Percentiles rank a stretch among this genome's conserved stretches.
These are phyloP conservation scores for Saksenaea vasiformis DNA, from an alignment of 371 early-diverging fungal species.

Conservation along the genomic window DNA sequence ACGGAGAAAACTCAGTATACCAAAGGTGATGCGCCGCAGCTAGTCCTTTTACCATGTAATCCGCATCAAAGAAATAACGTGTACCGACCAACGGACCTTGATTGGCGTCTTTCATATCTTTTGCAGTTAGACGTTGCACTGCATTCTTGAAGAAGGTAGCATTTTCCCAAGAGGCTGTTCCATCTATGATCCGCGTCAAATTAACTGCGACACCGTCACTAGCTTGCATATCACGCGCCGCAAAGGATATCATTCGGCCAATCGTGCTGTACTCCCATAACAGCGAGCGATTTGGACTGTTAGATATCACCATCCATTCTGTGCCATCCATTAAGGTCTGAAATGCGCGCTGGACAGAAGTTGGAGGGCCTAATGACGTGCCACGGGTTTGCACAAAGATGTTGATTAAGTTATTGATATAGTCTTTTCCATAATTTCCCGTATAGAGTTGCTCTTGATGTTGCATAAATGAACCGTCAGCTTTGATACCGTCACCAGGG, in stretches of 20 bases:
- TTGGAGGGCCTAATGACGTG: conserved; percentile 14
- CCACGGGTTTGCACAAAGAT: conserved; percentile 23
- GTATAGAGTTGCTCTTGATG: conserved; percentile 30
- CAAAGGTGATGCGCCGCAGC: background rate
- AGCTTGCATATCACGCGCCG: conserved; percentile 18
- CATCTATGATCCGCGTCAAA: conserved; percentile 12
- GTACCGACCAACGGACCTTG: conserved; percentile 35
- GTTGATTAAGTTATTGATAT: conserved; percentile 22
- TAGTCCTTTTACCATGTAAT: conserved; percentile 29
- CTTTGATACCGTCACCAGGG: conserved; percentile 29
- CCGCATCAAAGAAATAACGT: conserved; percentile 30
- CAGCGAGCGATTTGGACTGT: conserved; percentile 10
- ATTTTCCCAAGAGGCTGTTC: conserved; percentile 18
- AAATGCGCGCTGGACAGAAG: conserved; percentile 13
- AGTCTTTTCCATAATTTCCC: conserved; percentile 38
- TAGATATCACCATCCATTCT: conserved; percentile 38
- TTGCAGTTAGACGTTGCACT: conserved; percentile 13
- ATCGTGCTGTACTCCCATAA: conserved; percentile 39
- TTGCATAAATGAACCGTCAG: conserved; percentile 42
- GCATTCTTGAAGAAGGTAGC: conserved; percentile 8
- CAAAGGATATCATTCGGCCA: conserved; percentile 36
- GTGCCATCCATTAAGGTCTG: conserved; percentile 25
- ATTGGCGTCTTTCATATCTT: conserved; percentile 21
- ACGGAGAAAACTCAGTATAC: background rate
- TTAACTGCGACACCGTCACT: conserved; percentile 28